Percentiles rank a stretch among this genome's conserved stretches.
These are phyloP conservation scores for Helicocarpus griseus DNA, from an alignment of 2,329 filamentous ascomycete species.

Conservation along the genomic window DNA sequence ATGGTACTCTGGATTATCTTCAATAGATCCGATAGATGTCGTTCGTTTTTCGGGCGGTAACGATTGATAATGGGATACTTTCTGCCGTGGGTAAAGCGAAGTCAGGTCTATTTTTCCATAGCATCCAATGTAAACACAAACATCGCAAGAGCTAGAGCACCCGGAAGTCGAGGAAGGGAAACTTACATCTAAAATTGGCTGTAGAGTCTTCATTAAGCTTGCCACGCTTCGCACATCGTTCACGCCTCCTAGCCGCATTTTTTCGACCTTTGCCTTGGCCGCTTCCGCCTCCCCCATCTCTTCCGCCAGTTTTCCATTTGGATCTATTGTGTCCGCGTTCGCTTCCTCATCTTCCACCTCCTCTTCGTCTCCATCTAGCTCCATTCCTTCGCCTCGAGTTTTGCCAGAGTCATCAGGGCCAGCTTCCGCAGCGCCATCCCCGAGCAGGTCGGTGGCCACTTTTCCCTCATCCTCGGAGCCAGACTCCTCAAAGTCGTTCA, in stretches of 20 bases:
- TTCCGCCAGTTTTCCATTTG: conserved; percentile 51
- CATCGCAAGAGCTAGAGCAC: conserved; percentile 16
- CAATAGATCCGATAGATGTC: conserved; percentile 67
- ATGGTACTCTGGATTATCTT: conserved; percentile 86
- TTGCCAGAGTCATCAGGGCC: conserved; percentile 20
- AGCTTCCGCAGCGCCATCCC: conserved; percentile 30
- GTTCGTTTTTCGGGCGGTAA: conserved; percentile 56
- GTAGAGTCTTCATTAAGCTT: conserved; percentile 68
- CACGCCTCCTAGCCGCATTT: conserved; percentile 64
- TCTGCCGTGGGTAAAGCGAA: conserved; percentile 47
- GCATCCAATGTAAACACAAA: conserved; percentile 54
- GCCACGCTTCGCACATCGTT: conserved; percentile 73
- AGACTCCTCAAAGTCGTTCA: conserved; percentile 83
- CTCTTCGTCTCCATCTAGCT: conserved; percentile 18
- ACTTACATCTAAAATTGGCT: conserved; percentile 75
- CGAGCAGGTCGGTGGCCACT: conserved; percentile 41
- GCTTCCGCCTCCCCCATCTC: conserved; percentile 53
- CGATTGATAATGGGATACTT: conserved; percentile 68
- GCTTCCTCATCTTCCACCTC: conserved; percentile 2
- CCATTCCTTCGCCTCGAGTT: conserved; percentile 14
- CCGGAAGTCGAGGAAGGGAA: conserved; percentile 15
- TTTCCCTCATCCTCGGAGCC: conserved; percentile 64
- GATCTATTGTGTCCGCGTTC: conserved; percentile 41
- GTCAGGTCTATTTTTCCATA: conserved; percentile 56
- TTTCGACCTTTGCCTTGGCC: conserved; percentile 55